Evolutionary conservation across 2,329 filamentous ascomycete genomes (phyloP).

Genomic region (Penicillium sclerotigenum): DNA sequence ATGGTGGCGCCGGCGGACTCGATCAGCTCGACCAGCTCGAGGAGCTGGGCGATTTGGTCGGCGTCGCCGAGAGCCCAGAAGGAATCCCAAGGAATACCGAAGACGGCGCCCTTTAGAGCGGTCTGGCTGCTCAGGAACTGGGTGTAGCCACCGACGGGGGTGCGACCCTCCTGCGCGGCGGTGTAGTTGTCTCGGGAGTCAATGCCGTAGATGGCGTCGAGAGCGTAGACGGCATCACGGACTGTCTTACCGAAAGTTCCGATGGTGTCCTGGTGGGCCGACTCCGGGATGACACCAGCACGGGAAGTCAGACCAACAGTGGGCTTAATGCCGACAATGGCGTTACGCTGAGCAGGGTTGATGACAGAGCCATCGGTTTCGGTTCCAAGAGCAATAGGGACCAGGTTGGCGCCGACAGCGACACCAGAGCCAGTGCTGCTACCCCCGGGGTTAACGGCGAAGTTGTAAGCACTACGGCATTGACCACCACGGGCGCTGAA

Average conservation of each 20-base stretch:
- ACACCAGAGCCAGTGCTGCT: constrained; percentile 65
- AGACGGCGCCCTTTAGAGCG: constrained; percentile 59
- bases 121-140: constrained; percentile 55
- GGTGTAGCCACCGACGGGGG: constrained; percentile 56
- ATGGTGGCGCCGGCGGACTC: constrained; percentile 62
- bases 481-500: constrained; percentile 65
- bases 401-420: constrained; percentile 61
- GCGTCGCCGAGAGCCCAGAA: constrained; percentile 64
- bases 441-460: constrained; percentile 66
- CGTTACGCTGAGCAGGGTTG: constrained; percentile 67
- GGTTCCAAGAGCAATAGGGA: constrained; percentile 65
- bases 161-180: constrained; percentile 52
- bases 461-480: constrained; percentile 63
- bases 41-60: constrained; percentile 55
- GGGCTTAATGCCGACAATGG: constrained; percentile 70
- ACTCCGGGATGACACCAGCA: constrained; percentile 62
- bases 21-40: constrained; percentile 54
- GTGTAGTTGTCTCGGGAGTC: constrained; percentile 67
- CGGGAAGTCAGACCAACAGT: constrained; percentile 70
- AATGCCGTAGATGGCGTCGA: constrained; percentile 66
- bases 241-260: constrained; percentile 67
- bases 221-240: constrained; percentile 62
- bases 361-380: constrained; percentile 73
- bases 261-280: constrained; percentile 65
- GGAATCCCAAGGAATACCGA: constrained; percentile 68